These are phyloP conservation scores for Micractinium conductrix DNA, from an alignment of 139 green algal species.

Conservation along the genomic window DNA sequence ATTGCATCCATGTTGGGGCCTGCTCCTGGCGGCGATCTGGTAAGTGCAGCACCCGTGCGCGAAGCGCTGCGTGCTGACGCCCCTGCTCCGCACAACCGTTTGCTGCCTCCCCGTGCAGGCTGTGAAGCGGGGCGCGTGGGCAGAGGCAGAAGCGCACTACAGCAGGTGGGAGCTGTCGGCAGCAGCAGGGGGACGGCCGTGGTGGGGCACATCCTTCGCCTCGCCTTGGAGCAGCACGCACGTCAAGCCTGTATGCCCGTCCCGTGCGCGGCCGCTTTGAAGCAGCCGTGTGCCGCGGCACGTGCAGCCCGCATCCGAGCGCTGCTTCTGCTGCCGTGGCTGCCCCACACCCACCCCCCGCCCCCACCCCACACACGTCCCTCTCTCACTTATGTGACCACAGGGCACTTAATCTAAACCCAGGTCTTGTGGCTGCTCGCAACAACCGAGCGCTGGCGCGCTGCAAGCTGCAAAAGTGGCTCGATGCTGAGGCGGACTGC, in stretches of 20 bases:
- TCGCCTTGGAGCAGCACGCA: no score
- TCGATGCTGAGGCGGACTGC: slow-evolving; percentile 66
- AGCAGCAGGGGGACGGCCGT: no score
- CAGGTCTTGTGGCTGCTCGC: slow-evolving; percentile 47
- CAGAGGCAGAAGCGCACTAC: slow-evolving; percentile 52
- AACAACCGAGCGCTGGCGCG: slow-evolving; percentile 85
- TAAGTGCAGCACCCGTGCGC: no score
- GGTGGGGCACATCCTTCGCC: no score
- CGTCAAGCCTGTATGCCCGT: no score
- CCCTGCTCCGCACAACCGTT: no score
- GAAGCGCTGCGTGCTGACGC: no score
- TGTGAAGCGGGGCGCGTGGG: slow-evolving; percentile 73
- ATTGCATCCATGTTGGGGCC: no score
- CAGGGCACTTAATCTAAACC: slow-evolving; percentile 66
- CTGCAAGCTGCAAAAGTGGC: slow-evolving; percentile 69
- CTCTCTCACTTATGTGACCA: slow-evolving; percentile 11
- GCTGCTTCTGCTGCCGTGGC: background rate
- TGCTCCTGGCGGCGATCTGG: no score
- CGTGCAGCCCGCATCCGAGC: background rate
- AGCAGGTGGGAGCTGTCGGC: background rate
- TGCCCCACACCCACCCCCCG: background rate
- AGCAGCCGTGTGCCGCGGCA: background rate
- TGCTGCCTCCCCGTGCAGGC: no score
- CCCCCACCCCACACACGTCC: background rate
- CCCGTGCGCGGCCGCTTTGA: no score